Base-by-base conservation (phyloP, 2,329 filamentous ascomycete genomes). In the Calonectria ilicicola region DNA sequence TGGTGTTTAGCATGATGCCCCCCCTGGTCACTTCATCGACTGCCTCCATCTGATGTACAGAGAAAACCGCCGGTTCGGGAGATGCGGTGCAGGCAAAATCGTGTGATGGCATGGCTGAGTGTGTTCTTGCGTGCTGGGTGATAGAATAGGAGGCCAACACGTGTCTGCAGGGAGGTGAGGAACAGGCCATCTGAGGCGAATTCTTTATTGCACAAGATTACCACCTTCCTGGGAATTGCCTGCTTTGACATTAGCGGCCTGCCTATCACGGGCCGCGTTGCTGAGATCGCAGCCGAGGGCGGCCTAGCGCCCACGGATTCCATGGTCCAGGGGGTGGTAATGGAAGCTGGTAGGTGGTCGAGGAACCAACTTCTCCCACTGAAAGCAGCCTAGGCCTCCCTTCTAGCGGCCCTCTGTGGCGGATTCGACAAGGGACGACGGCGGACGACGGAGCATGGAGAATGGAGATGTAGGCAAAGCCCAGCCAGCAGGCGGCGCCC, bases 91-190 rank as follows among this genome's bases (percentile, higher is more conserved):
- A 73, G 65, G 32, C 21, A 53, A 32, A 70, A 78, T 79, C 74
- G 74, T 69, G 69, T 75, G 74, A 78, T 69, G 62, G 29, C 47
- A 70, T 64, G 70, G 72, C 51, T 58, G 65, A 62, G 46, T 35
- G 15, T 71, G 69, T 65, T 63, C 23, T 46, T 40, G n/a, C 72
- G 67, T 67, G 67, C 42, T 70, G 75, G 63, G 44, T 42, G 66
- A 69, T 64, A 76, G 67, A 73, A 78, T 65, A 75, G 75, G 72
- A 76, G 67, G 69, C 44, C 68, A 79, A 78, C 77, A 79, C 74
- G 71, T 79, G 71, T 78, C 78, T 70, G 67, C 72, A 77, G 49
- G 71, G 71, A 67, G 58, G 51, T 49, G 62, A 40, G 63, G 69
- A 74, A 76, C 72, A 77, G 69, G 76, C 58, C 73, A 76, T 47